A percentile compares a stretch with the other conserved stretches of the same genome.
These are phyloP conservation scores for Sporothrix mexicana DNA, from an alignment of 2,329 filamentous ascomycete genomes.

Conservation along the genomic window DNA sequence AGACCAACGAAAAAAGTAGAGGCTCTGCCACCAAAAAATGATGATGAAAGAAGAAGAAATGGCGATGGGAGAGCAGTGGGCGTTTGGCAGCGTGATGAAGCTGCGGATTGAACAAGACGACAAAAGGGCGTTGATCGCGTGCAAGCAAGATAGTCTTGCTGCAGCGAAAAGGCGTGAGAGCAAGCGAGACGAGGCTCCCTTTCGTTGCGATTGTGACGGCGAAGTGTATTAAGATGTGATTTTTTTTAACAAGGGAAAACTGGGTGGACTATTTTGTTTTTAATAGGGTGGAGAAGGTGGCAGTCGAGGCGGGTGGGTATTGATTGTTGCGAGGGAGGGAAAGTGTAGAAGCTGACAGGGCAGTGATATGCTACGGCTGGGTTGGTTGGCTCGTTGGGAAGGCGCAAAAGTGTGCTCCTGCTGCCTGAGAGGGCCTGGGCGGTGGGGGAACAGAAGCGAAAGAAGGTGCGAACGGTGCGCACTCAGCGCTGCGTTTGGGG, in stretches of 20 bases:
- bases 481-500: conserved; percentile 8
- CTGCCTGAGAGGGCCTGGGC: conserved; percentile 2
- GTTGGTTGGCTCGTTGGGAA: conserved; percentile 20
- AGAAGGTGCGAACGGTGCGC: conserved; percentile 19
- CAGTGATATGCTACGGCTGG: conserved; percentile 11
- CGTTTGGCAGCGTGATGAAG: neutral
- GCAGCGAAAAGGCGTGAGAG: conserved; percentile 31
- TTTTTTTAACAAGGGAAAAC: conserved; percentile 32
- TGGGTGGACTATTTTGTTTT: conserved; percentile 37
- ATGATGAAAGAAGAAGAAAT: neutral
- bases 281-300: conserved; percentile 36
- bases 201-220: conserved; percentile 34
- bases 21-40: neutral
- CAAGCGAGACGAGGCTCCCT: conserved; percentile 36
- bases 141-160: conserved; percentile 37
- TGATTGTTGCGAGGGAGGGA: conserved; percentile 27
- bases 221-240: conserved; percentile 29
- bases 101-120: neutral
- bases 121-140: conserved; percentile 30
- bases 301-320: conserved; percentile 21
- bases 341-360: too few species aligned
- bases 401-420: neutral
- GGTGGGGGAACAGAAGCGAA: conserved; percentile 9
- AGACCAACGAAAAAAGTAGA: neutral
- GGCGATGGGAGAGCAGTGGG: neutral